A percentile compares a stretch with the other conserved stretches of the same genome.
These are phyloP conservation scores for Narthecium ossifragum DNA, from an alignment of 106 monocot species.

Conservation along the genomic window DNA sequence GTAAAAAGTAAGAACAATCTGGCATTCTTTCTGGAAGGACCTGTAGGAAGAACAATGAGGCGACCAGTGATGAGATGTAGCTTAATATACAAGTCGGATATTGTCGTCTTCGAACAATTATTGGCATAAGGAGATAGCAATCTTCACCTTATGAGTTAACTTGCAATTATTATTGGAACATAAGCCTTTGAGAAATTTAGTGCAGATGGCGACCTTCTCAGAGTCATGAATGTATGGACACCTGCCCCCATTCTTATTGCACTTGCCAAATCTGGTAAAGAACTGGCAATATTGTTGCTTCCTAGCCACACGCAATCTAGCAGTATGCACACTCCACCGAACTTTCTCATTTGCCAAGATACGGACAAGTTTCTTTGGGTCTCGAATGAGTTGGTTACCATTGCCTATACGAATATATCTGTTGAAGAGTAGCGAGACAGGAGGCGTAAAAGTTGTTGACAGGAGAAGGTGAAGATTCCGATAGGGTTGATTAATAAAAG, in stretches of 20 bases:
- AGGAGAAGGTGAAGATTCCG: neutral
- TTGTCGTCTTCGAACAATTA: too few relatives aligned
- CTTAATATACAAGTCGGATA: too few relatives aligned
- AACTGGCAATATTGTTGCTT: constrained; percentile 93
- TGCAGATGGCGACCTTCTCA: constrained; percentile 89
- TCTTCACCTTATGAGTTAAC: constrained; percentile 87
- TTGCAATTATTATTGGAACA: constrained; percentile 66
- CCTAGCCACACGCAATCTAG: constrained; percentile 49
- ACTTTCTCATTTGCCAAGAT: constrained; percentile 94
- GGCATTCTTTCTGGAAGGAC: constrained; percentile 97
- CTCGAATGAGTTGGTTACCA: constrained; percentile 88
- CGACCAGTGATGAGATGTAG: too few relatives aligned
- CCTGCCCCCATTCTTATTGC: constrained; percentile 67
- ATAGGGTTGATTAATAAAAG: neutral
- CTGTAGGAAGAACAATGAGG: constrained; percentile 24
- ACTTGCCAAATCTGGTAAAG: constrained; percentile 91
- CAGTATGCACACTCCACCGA: constrained; percentile 94
- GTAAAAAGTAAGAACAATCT: constrained; percentile 92
- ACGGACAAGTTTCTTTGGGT: constrained; percentile 89
- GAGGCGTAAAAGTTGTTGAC: neutral
- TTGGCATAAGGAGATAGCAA: too few relatives aligned
- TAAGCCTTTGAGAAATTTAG: constrained; percentile 79
- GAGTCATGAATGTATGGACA: constrained; percentile 91
- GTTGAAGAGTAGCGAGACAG: constrained; percentile 2
- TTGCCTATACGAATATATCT: constrained; percentile 83